Percentiles rank a stretch among this genome's conserved stretches.
phyloP scores from a whole-genome alignment of 2,329 filamentous ascomycete genomes.

The Colletotrichum sojae region DNA sequence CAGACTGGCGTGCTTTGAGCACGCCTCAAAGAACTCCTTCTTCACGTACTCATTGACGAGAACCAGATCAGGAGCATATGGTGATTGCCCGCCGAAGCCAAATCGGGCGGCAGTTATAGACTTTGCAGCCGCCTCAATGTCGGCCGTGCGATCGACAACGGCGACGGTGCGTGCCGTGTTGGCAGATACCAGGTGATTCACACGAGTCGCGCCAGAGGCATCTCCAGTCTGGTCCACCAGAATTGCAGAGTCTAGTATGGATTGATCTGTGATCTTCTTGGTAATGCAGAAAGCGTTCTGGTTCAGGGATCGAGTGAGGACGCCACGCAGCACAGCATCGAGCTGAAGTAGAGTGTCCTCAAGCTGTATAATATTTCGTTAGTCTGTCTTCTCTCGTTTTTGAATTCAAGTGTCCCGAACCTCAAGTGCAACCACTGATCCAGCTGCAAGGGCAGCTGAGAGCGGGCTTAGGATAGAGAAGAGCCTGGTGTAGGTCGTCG shows the following conservation, averaged over 20 bases:
- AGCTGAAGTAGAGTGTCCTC: constrained; percentile 32
- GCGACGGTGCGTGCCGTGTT: constrained; percentile 58
- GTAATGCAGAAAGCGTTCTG: constrained; percentile 36
- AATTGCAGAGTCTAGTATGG: constrained; percentile 22
- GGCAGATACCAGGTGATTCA: constrained; percentile 41
- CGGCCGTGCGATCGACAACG: constrained; percentile 72
- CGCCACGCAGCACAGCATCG: constrained; percentile 25
- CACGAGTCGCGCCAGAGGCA: constrained; percentile 7
- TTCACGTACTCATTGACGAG: constrained; percentile 76
- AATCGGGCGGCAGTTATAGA: constrained; percentile 68
- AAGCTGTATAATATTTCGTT: constrained; percentile 12
- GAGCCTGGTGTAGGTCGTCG: constrained; percentile 43
- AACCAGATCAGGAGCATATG: constrained; percentile 74
- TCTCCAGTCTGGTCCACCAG: constrained; percentile 32
- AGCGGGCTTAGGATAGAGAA: constrained; percentile 46
- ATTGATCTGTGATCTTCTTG: constrained; percentile 24
- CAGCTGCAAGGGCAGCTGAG: constrained; percentile 47
- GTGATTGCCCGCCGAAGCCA: constrained; percentile 67
- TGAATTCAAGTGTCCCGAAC: constrained; percentile 19
- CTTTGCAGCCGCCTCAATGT: constrained; percentile 66
- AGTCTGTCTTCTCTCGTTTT: constrained; percentile 30
- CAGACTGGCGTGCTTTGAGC: constrained; percentile 32
- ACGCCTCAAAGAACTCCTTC: constrained; percentile 63
- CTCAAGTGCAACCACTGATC: constrained; percentile 48
- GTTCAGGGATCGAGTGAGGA: constrained; percentile 28